Percentiles rank a stretch among this genome's conserved stretches.
These are phyloP conservation scores for Xylaria telfairii DNA, from an alignment of 495 filamentous ascomycete genomes.

Conservation along the genomic window DNA sequence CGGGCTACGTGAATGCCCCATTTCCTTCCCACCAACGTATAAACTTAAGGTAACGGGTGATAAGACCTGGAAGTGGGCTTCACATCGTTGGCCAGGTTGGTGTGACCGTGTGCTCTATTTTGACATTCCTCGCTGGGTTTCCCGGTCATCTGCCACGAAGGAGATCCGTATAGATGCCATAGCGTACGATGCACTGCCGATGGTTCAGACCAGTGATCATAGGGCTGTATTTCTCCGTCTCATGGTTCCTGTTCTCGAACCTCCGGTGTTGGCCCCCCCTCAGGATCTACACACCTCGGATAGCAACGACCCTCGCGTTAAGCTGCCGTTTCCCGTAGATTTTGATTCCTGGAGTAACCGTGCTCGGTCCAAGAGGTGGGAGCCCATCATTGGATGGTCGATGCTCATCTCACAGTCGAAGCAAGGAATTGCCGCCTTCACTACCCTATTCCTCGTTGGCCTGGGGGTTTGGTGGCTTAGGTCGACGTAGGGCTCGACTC, in stretches of 20 bases:
- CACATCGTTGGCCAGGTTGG: constrained; percentile 89
- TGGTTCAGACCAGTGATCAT: constrained; percentile 83
- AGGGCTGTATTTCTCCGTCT: constrained; percentile 75
- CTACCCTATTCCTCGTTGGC: constrained; percentile 41
- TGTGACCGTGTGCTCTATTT: constrained; percentile 89
- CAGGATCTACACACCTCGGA: constrained; percentile 21
- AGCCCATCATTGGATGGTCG: constrained; percentile 53
- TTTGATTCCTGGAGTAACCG: constrained; percentile 53
- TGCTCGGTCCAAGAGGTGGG: constrained; percentile 45
- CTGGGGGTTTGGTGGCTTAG: constrained; percentile 51
- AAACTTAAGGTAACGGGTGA: constrained; percentile 65
- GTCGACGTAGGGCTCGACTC: constrained; percentile 31
- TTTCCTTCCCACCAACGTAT: constrained; percentile 91
- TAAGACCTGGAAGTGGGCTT: constrained; percentile 74
- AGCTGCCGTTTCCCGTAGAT: constrained; percentile 48
- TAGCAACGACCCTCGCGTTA: constrained; percentile 43
- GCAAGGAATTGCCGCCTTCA: constrained; percentile 46
- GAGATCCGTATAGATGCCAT: constrained; percentile 52
- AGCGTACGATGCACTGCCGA: constrained; percentile 74
- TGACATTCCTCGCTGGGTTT: constrained; percentile 59
- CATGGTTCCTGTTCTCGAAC: constrained; percentile 58
- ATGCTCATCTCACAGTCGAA: constrained; percentile 53
- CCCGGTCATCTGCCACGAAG: constrained; percentile 17
- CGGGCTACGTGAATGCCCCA: constrained; percentile 72
- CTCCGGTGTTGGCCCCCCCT: constrained; percentile 37